Base-by-base conservation (phyloP, 2,329 filamentous ascomycete genomes). In the Apiospora phragmitis region DNA sequence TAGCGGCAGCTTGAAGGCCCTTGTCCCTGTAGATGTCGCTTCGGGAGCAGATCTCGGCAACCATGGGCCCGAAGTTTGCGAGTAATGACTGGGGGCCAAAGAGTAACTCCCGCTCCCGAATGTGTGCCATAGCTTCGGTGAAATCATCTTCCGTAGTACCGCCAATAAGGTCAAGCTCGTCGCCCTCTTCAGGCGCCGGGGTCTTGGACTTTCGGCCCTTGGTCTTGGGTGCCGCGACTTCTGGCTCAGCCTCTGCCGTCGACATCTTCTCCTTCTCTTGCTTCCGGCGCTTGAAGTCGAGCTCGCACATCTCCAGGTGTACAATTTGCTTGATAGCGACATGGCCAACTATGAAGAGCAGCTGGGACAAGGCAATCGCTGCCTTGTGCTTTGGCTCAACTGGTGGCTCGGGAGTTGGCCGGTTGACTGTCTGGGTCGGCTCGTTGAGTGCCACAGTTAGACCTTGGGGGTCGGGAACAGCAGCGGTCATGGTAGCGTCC, bases 291-390 rank as follows among this genome's bases (percentile, higher is more conserved):
- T 99, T 99, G 82, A 99, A 99, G 81, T 99, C 96, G 67, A 96
- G 90, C 79, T 99, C 96, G 80, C 95, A 97, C n/a, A 98, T 87
- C 77, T 99, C 96, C 14, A 99, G 89, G 80, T 99, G 96, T 0
- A 99, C 97, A 76, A 99, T 99, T 79, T 99, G 97, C 83, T 99
- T 99, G 79, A 99, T 96, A 18, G 96, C 96, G 66, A 98, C 93
- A 78, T 99, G 96, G 0, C 96, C 96, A 41, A 98, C 95, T 45
- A 97, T 92, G 79, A 98, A 98, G 0, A 99, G 86, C 1, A 99
- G 87, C 77, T 98, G 96, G 0, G 96, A 97, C 1, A 99, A 86
- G 0, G 90, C 91, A 65, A 94, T 87, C 1, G 94, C 91, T 5
- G 91, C 89, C 75, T 92, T 93, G 41, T 91, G 89, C 77, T 87